phyloP scores from a whole-genome alignment of 176 grass and related monocot species.

The Phoenix roebelenii region DNA sequence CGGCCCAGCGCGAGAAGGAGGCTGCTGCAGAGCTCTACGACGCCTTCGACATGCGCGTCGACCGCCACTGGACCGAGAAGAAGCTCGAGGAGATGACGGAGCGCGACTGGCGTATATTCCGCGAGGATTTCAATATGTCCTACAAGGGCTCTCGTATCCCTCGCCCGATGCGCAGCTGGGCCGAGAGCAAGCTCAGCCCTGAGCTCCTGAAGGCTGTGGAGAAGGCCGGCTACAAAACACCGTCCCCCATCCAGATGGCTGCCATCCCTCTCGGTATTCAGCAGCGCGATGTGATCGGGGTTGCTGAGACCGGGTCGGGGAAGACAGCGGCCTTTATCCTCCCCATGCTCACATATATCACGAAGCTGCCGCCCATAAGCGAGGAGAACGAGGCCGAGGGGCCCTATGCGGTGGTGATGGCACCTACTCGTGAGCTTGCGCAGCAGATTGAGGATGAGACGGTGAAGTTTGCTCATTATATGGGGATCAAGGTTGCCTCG shows the following conservation, averaged over 20 bases:
- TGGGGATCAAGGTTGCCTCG: conserved; percentile 90
- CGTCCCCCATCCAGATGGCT: conserved; percentile 92
- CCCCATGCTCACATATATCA: conserved; percentile 92
- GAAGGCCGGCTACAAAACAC: conserved; percentile 75
- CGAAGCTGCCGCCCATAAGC: conserved; percentile 69
- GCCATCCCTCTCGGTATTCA: conserved; percentile 89
- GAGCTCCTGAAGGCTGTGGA: conserved; percentile 77
- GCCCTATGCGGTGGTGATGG: conserved; percentile 97
- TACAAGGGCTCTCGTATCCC: conserved; percentile 92
- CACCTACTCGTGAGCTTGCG: conserved; percentile 90
- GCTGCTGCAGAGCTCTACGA: conserved; percentile 77
- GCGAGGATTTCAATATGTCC: conserved; percentile 93
- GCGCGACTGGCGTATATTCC: conserved; percentile 91
- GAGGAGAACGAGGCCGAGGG: conserved; percentile 97
- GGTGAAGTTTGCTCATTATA: conserved; percentile 86
- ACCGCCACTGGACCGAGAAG: conserved; percentile 93
- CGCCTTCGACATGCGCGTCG: conserved; percentile 86
- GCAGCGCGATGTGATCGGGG: conserved; percentile 94
- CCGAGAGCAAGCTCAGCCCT: conserved; percentile 66
- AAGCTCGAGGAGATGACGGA: conserved; percentile 75
- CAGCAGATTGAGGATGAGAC: conserved; percentile 99
- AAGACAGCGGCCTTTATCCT: conserved; percentile 96
- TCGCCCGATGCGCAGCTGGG: conserved; percentile 76
- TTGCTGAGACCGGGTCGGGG: conserved; percentile 91
- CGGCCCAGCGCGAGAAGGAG: conserved; percentile 46